Evolutionary conservation across 108 stramenopile genomes (phyloP).

Genomic region (Nitzschia sp.): DNA sequence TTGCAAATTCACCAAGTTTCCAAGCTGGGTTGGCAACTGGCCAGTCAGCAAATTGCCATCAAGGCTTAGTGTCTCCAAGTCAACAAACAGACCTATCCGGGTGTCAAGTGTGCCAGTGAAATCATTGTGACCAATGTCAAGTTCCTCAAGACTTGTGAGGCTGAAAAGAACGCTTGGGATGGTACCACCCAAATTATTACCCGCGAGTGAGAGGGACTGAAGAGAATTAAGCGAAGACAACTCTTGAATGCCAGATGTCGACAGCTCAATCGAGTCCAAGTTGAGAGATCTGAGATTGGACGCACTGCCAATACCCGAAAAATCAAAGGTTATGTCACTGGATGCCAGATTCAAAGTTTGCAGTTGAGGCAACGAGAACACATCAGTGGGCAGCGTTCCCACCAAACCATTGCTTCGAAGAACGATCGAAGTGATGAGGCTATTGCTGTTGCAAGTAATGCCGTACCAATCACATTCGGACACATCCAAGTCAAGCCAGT

Average conservation of each 20-base stretch:
- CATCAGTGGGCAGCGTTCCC: conserved; percentile 30
- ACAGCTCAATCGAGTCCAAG: conserved; percentile 31
- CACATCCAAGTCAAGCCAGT: conserved; percentile 32
- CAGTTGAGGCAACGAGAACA: conserved; percentile 38
- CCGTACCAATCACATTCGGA: conserved; percentile 69
- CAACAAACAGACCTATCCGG: conserved; percentile 45
- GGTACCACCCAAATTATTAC: conserved; percentile 22
- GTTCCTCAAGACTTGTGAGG: conserved; percentile 33
- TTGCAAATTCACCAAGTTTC: conserved; percentile 26
- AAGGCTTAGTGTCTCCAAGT: conserved; percentile 52
- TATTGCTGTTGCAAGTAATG: conserved; percentile 53
- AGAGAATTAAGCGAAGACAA: conserved; percentile 28
- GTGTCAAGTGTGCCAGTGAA: conserved; percentile 39
- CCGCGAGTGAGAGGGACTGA: conserved; percentile 12
- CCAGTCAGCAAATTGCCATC: conserved; percentile 53
- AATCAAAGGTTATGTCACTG: conserved; percentile 34
- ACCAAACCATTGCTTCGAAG: conserved; percentile 61
- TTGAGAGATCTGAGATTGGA: conserved; percentile 34
- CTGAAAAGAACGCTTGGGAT: conserved; percentile 33
- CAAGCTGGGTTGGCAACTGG: conserved; percentile 48
- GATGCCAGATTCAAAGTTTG: conserved; percentile 27
- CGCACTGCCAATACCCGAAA: conserved; percentile 30
- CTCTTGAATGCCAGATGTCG: conserved; percentile 23
- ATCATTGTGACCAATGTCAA: conserved; percentile 46
- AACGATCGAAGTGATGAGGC: conserved; percentile 51